Base-by-base conservation (phyloP, 169 alveolate genomes). In the Plasmodium gonderi region DNA sequence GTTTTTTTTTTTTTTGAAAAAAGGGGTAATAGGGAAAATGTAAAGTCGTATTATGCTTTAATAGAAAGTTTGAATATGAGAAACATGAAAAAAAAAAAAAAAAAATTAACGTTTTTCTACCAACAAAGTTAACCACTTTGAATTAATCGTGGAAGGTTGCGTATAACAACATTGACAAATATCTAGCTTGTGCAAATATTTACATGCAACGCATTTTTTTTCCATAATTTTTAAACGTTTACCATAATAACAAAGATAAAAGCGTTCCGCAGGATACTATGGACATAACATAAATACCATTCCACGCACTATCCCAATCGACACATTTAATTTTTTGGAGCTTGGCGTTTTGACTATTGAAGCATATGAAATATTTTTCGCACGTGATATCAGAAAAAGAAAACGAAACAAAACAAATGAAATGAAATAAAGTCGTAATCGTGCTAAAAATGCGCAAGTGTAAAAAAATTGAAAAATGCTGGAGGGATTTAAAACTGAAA, bases 91-190 rank as follows among this genome's bases (percentile, higher is more conserved):
- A 54, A 54, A 54, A 54, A 54, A 54, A 42, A 42, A 54, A 54
- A 51, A n/a, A n/a, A n/a, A n/a, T n/a, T n/a, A n/a, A n/a, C n/a
- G n/a, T n/a, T n/a, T n/a, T n/a, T n/a, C n/a, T 31, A 20, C 69
- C 36, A 54, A 54, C 69, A 54, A 54, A 54, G n/a, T 54, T 51
- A 51, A 54, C 69, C 69, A 54, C 69, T 9, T 54, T 54, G 69
- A 9, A 54, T 60, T 23, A 60, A 60, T 60, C 3, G 36, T 60
- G 40, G 40, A 60, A 60, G 26, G 40, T 60, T 60, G 17, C 26
- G 72, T 36, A 60, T 36, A 12, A 60, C 17, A 29, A 60, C 40
- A 23, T 60, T 60, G 72, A 9, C 72, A 60, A 0, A 5, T 60
- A 60, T 23, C 72, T n/a, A 60, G n/a, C 72, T 23, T 5, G 26